Conservation (phyloP, 495 filamentous ascomycete species). For the Peziza echinospora region DNA sequence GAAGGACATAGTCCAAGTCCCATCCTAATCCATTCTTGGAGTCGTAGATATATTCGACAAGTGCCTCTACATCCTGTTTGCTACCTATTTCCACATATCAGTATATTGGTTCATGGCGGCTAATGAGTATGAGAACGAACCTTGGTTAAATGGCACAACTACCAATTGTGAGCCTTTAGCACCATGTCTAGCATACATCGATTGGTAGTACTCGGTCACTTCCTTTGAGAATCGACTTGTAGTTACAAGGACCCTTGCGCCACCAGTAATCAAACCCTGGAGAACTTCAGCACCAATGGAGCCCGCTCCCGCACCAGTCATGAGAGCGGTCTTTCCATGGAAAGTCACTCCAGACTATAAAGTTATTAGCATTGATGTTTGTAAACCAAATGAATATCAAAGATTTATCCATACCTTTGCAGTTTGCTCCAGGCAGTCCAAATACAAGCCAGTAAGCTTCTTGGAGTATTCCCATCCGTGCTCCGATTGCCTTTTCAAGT, state of each 20-base stretch:
- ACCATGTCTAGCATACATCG: conserved; percentile 89
- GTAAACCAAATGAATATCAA: not conserved
- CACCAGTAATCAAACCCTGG: conserved; percentile 87
- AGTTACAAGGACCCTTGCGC: conserved; percentile 86
- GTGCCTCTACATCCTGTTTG: conserved; percentile 84
- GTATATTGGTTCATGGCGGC: not conserved
- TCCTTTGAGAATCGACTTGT: conserved; percentile 90
- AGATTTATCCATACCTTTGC: conserved; percentile 29
- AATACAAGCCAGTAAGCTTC: conserved; percentile 77
- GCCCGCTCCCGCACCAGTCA: conserved; percentile 95
- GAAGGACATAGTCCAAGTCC: conserved; percentile 92
- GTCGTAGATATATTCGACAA: conserved; percentile 91
- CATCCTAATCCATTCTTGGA: conserved; percentile 90
- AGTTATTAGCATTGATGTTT: no score
- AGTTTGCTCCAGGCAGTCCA: conserved; percentile 75
- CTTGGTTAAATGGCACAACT: conserved; percentile 97
- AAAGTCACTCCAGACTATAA: conserved; percentile 54
- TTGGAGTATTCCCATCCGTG: conserved; percentile 99
- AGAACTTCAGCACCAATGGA: conserved; percentile 98
- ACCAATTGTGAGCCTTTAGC: conserved; percentile 87
- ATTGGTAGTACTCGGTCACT: conserved; percentile 97
- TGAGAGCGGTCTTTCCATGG: conserved; percentile 84
- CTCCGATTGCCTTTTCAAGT: conserved; percentile 82
- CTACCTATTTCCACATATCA: conserved; percentile 28
- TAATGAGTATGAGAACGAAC: not conserved